Conservation (phyloP, 345 rosid species). For the Chamaenerion angustifolium region DNA sequence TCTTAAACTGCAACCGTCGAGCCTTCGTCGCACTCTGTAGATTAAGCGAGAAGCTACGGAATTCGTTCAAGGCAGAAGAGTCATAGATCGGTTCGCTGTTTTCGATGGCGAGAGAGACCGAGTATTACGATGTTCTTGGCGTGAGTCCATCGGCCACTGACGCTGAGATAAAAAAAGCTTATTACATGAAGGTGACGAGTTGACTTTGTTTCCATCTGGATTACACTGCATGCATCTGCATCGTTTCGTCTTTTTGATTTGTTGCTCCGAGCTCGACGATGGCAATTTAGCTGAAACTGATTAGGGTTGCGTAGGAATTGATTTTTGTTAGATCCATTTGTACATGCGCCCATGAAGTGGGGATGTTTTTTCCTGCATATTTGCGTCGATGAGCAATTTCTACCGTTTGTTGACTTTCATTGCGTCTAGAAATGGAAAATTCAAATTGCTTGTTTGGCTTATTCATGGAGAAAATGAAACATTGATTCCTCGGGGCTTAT, state of each 20-base stretch:
- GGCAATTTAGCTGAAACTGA: background rate
- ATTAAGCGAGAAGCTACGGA: too few species aligned
- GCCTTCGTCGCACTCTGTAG: too few species aligned
- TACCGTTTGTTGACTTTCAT: constrained; percentile 3
- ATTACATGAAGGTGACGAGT: constrained; percentile 61
- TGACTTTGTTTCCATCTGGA: background rate
- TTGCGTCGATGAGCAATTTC: background rate
- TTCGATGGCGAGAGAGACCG: constrained; percentile 85
- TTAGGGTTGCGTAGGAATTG: constrained; percentile 2
- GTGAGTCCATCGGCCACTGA: constrained; percentile 85
- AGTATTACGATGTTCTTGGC: constrained; percentile 85
- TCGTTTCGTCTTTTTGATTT: background rate
- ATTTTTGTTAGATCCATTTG: background rate
- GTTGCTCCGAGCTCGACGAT: too few species aligned
- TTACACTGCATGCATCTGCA: background rate
- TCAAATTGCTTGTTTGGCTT: background rate
- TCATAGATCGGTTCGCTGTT: background rate
- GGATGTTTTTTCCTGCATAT: background rate
- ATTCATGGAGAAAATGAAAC: background rate
- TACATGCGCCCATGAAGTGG: background rate
- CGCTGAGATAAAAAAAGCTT: constrained; percentile 93
- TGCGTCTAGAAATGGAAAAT: background rate
- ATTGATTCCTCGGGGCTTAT: constrained; percentile 8
- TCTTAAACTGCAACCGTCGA: too few species aligned
- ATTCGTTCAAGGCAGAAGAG: too few species aligned